phyloP scores from a whole-genome alignment of 31 red algal species.

The Asparagopsis taxiformis region DNA sequence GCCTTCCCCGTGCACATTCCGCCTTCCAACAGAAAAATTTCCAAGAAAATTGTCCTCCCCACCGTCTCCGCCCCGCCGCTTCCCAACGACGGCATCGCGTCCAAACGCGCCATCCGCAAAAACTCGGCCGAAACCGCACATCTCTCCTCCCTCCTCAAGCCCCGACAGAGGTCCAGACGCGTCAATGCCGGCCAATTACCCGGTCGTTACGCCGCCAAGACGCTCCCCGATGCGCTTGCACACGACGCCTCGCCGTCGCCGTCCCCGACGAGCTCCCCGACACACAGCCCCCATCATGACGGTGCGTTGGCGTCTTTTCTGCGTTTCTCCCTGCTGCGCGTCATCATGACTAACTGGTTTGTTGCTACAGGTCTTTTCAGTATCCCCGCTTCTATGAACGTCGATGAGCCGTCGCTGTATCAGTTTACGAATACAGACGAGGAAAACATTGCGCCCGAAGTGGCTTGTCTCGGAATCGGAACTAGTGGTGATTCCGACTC shows the following conservation, averaged over 20 bases:
- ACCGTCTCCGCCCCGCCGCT: slow-evolving; percentile 1
- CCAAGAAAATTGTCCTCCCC: slow-evolving; percentile 9
- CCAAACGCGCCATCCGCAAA: slow-evolving; percentile 27
- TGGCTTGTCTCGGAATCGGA: slow-evolving; percentile 47
- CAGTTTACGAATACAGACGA: slow-evolving; percentile 25
- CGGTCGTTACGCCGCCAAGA: slow-evolving; percentile 36
- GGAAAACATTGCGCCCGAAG: slow-evolving; percentile 44
- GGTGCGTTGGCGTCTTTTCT: slow-evolving; percentile 13
- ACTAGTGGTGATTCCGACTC: slow-evolving; percentile 15
- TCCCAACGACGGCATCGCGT: slow-evolving; percentile 1
- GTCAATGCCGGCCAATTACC: slow-evolving; percentile 57
- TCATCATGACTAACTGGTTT: too few relatives aligned
- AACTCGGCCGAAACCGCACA: slow-evolving; percentile 18
- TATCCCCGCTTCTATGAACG: slow-evolving; percentile 1
- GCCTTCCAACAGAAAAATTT: slow-evolving; percentile 27
- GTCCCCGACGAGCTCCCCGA: slow-evolving; percentile 18
- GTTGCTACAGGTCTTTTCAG: too few relatives aligned
- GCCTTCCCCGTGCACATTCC: slow-evolving; percentile 32
- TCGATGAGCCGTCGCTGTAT: slow-evolving; percentile 40
- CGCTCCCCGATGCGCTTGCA: slow-evolving; percentile 19
- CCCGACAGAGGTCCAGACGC: slow-evolving; percentile 19
- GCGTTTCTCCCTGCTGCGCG: neutral
- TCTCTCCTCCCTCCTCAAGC: slow-evolving; percentile 13
- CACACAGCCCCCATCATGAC: slow-evolving; percentile 1
- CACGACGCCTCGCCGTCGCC: slow-evolving; percentile 4